These are phyloP conservation scores for Coffea canephora DNA, from an alignment of 257 asterid genomes.

Conservation along the genomic window DNA sequence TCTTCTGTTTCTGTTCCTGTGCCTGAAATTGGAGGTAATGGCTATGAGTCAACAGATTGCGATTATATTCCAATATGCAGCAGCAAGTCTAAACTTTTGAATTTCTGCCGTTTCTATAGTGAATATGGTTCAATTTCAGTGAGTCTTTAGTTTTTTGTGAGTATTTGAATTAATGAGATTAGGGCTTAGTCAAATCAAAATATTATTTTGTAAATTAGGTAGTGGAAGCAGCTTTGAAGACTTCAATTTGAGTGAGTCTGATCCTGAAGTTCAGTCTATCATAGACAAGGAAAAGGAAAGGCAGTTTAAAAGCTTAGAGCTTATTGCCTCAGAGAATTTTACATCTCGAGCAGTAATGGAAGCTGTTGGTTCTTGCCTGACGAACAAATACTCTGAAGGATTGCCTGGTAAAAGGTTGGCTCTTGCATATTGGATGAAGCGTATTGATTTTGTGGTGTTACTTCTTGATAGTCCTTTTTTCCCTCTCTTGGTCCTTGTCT, in stretches of 20 bases:
- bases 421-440: neutral
- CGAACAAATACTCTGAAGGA: slow-evolving; percentile 95
- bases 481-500: neutral
- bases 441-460: slow-evolving; percentile 4
- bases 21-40: slow-evolving; percentile 51
- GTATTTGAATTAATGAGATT: neutral
- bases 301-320: slow-evolving; percentile 84
- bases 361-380: slow-evolving; percentile 98
- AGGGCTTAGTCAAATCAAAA: neutral
- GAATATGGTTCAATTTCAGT: neutral
- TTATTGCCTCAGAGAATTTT: slow-evolving; percentile 95
- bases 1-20: slow-evolving; percentile 52
- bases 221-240: slow-evolving; percentile 55
- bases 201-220: slow-evolving; percentile 35
- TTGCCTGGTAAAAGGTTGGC: slow-evolving; percentile 87
- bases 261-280: slow-evolving; percentile 69
- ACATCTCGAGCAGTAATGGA: slow-evolving; percentile 99
- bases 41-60: too few relatives aligned
- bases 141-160: neutral
- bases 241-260: slow-evolving; percentile 58
- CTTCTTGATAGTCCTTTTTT: neutral
- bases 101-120: neutral
- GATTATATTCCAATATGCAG: neutral
- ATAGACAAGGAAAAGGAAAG: slow-evolving; percentile 83
- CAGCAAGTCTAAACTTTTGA: too few relatives aligned